These are phyloP conservation scores for Colletotrichum destructivum DNA, from an alignment of 2,329 filamentous ascomycete species.

Conservation along the genomic window DNA sequence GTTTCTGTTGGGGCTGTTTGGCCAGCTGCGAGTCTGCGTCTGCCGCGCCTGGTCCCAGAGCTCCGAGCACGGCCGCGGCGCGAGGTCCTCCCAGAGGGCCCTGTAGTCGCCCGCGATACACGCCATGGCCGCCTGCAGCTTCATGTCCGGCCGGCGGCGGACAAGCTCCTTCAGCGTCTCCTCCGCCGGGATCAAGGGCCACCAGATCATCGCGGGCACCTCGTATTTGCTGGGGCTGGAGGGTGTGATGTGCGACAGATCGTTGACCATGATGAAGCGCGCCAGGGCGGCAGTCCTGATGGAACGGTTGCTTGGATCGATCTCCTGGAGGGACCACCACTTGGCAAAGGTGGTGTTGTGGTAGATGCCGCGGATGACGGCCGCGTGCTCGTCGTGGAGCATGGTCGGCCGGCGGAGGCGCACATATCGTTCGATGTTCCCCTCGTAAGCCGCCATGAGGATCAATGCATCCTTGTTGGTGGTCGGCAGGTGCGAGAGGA, in stretches of 20 bases:
- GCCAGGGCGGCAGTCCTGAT: conserved; percentile 45
- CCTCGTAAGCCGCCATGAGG: conserved; percentile 54
- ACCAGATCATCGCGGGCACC: conserved; percentile 29
- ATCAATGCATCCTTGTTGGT: conserved; percentile 57
- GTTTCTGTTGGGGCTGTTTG: conserved; percentile 15
- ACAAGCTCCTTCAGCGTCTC: conserved; percentile 5
- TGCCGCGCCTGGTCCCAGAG: conserved; percentile 9
- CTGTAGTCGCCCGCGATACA: conserved; percentile 23
- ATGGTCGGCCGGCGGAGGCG: conserved; percentile 51
- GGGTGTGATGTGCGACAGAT: conserved; percentile 43
- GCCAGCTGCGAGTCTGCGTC: background rate
- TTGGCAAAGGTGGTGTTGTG: conserved; percentile 55
- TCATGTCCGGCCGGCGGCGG: conserved; percentile 17
- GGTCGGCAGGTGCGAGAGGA: conserved; percentile 54
- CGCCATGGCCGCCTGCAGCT: conserved; percentile 7
- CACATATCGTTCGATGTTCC: conserved; percentile 57
- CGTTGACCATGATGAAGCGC: conserved; percentile 49
- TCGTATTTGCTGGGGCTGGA: background rate
- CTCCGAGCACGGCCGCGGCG: conserved; percentile 9
- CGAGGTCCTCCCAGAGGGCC: conserved; percentile 8
- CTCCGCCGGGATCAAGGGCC: conserved; percentile 1
- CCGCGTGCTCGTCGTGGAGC: conserved; percentile 47
- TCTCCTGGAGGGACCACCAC: conserved; percentile 47
- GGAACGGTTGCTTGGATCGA: background rate
- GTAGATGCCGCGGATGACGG: conserved; percentile 55